Conservation (phyloP, 805 yeast species). For the Nakazawaea peltata region DNA sequence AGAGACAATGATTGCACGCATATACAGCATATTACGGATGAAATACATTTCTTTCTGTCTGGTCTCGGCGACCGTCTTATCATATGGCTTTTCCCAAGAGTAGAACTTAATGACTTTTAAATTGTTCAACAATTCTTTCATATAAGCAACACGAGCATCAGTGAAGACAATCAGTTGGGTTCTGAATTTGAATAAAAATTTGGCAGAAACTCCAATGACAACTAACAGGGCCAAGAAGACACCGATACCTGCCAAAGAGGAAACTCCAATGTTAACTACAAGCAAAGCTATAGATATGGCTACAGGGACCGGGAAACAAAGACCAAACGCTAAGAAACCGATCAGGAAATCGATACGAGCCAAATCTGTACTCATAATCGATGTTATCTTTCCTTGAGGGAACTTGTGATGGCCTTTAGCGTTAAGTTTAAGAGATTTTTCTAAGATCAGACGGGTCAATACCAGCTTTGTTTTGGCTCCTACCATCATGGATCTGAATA, state of each 20-base stretch:
- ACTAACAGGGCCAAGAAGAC: constrained; percentile 27
- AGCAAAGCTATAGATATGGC: constrained; percentile 40
- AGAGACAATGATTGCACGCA: constrained; percentile 56
- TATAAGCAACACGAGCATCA: constrained; percentile 31
- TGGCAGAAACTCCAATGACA: constrained; percentile 26
- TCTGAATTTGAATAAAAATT: constrained; percentile 26
- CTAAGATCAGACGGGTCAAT: constrained; percentile 58
- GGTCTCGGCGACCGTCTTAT: constrained; percentile 24
- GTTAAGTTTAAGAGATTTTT: constrained; percentile 57
- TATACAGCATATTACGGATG: constrained; percentile 45
- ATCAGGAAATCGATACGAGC: constrained; percentile 52
- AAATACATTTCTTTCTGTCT: constrained; percentile 31
- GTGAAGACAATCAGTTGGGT: constrained; percentile 28
- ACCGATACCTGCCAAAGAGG: constrained; percentile 43
- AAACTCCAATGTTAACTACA: constrained; percentile 58
- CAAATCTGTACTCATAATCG: constrained; percentile 73
- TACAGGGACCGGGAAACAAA: not conserved
- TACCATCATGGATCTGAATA: not conserved
- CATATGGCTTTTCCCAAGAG: constrained; percentile 38
- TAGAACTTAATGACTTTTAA: constrained; percentile 35
- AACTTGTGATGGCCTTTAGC: constrained; percentile 47
- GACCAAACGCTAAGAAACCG: constrained; percentile 1
- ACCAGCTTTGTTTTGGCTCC: constrained; percentile 48
- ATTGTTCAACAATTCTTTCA: constrained; percentile 32
- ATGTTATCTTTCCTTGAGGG: constrained; percentile 66